Evolutionary conservation across 2,329 filamentous ascomycete species (phyloP).

Genomic region (Trichophyton rubrum): DNA sequence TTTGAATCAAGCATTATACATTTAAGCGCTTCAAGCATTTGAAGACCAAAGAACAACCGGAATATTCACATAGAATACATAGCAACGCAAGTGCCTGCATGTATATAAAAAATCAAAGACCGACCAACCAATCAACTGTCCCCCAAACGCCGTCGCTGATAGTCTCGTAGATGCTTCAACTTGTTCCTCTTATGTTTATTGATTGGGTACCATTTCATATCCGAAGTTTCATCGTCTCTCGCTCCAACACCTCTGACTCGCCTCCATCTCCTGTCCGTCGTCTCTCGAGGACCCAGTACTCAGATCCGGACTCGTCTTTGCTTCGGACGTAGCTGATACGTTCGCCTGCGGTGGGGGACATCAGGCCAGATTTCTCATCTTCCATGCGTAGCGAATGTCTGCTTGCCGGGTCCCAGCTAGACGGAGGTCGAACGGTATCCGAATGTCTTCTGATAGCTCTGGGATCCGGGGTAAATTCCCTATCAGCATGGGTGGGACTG

Average conservation of each 20-base stretch:
- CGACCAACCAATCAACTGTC: background rate
- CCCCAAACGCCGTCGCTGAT: background rate
- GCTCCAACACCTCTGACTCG: conserved; percentile 23
- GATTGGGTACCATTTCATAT: conserved; percentile 14
- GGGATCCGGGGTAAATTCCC: background rate
- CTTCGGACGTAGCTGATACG: conserved; percentile 26
- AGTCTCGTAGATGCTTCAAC: background rate
- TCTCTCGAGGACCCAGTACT: conserved; percentile 27
- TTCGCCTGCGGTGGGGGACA: conserved; percentile 6
- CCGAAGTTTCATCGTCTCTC: conserved; percentile 19
- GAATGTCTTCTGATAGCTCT: background rate
- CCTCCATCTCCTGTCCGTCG: conserved; percentile 23
- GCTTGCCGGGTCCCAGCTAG: background rate
- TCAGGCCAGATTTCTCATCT: background rate
- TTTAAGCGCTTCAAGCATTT: background rate
- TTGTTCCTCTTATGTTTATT: background rate
- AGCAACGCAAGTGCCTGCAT: no score
- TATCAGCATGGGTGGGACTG: background rate
- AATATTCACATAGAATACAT: background rate
- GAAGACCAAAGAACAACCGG: background rate
- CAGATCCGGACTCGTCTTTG: conserved; percentile 20
- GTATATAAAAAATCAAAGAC: background rate
- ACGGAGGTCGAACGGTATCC: background rate
- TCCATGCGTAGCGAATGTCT: background rate
- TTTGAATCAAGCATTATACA: background rate